Conservation (phyloP, 176 grass and related monocot species). For the Phoenix dactylifera region DNA sequence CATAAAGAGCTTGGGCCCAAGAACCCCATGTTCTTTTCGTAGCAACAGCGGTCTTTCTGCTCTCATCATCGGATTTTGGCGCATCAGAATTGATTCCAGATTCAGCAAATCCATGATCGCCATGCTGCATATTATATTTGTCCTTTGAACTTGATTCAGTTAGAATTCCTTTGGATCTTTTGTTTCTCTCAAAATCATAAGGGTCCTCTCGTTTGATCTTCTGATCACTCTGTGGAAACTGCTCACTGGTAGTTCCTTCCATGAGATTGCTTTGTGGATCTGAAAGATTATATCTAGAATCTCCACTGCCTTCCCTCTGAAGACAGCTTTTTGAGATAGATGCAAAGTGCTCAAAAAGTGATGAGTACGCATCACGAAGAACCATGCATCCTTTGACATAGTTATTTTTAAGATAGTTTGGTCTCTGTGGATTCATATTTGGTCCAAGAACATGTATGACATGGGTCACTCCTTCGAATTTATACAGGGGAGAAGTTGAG, state of each 20-base stretch:
- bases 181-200: constrained; percentile 42
- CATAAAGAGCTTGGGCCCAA: constrained; percentile 76
- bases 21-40: constrained; percentile 53
- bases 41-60: constrained; percentile 20
- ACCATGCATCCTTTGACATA: constrained; percentile 71
- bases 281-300: neutral
- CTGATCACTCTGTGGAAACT: constrained; percentile 21
- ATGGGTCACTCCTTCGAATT: constrained; percentile 75
- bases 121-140: constrained; percentile 5
- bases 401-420: constrained; percentile 76
- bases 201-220: constrained; percentile 34
- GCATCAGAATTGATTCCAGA: neutral
- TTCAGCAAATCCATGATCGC: neutral
- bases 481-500: constrained; percentile 46
- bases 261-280: neutral
- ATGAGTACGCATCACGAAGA: constrained; percentile 68
- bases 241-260: neutral
- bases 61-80: constrained; percentile 9
- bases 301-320: constrained; percentile 15
- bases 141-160: constrained; percentile 13
- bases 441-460: constrained; percentile 94
- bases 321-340: constrained; percentile 22
- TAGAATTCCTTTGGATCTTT: constrained; percentile 50
- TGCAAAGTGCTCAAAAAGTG: constrained; percentile 74
- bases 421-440: constrained; percentile 94